These are phyloP conservation scores for Fonsecaea pedrosoi DNA, from an alignment of 2,329 filamentous ascomycete genomes.

Conservation along the genomic window DNA sequence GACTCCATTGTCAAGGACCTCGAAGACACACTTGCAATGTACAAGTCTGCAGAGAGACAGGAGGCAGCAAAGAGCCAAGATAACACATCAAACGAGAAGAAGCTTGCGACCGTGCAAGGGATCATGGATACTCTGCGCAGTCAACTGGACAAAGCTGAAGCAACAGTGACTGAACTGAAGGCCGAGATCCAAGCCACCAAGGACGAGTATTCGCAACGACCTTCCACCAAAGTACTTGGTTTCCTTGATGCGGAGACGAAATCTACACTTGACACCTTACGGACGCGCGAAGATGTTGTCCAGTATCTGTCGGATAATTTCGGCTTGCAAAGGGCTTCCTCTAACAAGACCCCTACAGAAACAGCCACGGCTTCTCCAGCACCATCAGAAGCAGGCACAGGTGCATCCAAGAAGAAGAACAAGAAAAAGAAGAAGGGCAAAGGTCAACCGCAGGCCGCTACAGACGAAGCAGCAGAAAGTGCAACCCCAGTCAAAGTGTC, in stretches of 20 bases:
- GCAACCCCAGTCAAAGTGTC: constrained; percentile 46
- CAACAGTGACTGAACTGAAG: constrained; percentile 55
- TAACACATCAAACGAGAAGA: constrained; percentile 57
- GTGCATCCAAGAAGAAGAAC: constrained; percentile 70
- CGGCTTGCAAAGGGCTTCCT: constrained; percentile 29
- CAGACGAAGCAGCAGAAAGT: constrained; percentile 50
- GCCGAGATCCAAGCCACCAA: constrained; percentile 42
- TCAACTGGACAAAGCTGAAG: constrained; percentile 62
- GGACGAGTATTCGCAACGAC: constrained; percentile 30
- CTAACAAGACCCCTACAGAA: constrained; percentile 17
- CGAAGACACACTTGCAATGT: constrained; percentile 39
- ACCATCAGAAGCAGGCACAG: constrained; percentile 36
- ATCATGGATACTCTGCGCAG: constrained; percentile 61
- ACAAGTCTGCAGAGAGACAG: constrained; percentile 37
- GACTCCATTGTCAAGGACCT: constrained; percentile 41
- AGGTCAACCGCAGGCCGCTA: constrained; percentile 42
- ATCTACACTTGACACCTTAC: constrained; percentile 27
- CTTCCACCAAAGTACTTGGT: constrained; percentile 35
- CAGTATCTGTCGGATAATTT: constrained; percentile 49
- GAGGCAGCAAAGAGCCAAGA: constrained; percentile 41
- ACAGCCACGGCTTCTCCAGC: constrained; percentile 36
- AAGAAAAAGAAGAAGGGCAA: constrained; percentile 83
- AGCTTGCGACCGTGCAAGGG: constrained; percentile 60
- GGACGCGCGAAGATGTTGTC: constrained; percentile 43
- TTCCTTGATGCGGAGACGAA: constrained; percentile 33